Evolutionary conservation across 768 basidiomycete genomes (phyloP).

Genomic region (Mycena haematopus): DNA sequence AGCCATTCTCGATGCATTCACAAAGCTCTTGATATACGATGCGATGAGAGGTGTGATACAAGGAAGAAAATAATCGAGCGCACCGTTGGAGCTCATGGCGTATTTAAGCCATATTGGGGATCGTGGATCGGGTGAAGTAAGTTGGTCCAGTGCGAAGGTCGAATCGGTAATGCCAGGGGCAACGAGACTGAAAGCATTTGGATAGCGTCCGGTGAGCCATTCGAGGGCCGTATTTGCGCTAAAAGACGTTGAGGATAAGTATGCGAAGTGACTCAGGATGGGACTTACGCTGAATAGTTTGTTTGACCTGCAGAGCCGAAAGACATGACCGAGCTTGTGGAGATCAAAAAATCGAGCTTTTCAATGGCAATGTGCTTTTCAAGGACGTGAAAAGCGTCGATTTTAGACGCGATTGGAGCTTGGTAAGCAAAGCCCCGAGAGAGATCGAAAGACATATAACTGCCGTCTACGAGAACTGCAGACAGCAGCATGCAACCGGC

Average conservation of each 20-base stretch:
- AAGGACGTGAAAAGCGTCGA: slow-evolving; percentile 36
- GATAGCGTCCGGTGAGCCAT: slow-evolving; percentile 29
- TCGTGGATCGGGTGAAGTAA: background rate
- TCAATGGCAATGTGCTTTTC: slow-evolving; percentile 35
- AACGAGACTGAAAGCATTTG: slow-evolving; percentile 42
- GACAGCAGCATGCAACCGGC: slow-evolving; percentile 44
- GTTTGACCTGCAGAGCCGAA: slow-evolving; percentile 47
- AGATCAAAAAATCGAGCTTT: slow-evolving; percentile 42
- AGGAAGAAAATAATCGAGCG: background rate
- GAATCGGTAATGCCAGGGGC: slow-evolving; percentile 39
- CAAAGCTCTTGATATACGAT: background rate
- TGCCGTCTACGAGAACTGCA: slow-evolving; percentile 39
- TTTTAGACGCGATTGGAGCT: slow-evolving; percentile 36
- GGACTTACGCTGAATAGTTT: slow-evolving; percentile 42
- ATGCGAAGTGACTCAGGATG: background rate
- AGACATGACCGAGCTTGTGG: slow-evolving; percentile 40
- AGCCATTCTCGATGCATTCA: slow-evolving; percentile 1
- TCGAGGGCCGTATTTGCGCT: slow-evolving; percentile 44
- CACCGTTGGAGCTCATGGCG: slow-evolving; percentile 5
- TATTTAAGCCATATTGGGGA: background rate
- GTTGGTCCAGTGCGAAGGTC: background rate
- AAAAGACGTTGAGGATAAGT: background rate
- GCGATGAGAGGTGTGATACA: background rate
- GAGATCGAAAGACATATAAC: slow-evolving; percentile 38
- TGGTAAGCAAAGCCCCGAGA: slow-evolving; percentile 32